These are phyloP conservation scores for Coprinopsis sp. DNA, from an alignment of 768 basidiomycete genomes.

Conservation along the genomic window DNA sequence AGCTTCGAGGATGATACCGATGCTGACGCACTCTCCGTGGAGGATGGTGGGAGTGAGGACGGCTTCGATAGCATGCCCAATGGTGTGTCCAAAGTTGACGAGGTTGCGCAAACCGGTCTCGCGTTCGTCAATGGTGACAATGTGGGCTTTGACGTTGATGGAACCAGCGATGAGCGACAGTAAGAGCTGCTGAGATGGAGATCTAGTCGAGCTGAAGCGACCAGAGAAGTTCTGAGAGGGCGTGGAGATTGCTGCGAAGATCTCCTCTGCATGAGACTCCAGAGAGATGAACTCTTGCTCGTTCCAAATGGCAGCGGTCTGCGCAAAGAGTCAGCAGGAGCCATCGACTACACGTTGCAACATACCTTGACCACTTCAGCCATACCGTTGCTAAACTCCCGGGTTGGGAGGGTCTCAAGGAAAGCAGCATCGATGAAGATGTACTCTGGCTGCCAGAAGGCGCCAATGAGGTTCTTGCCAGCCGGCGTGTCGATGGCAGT, in stretches of 20 bases:
- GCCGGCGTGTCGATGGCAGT: constrained; percentile 99
- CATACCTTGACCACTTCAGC: constrained; percentile 94
- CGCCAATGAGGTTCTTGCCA: constrained; percentile 97
- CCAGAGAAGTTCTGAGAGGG: constrained; percentile 57
- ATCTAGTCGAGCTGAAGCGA: constrained; percentile 60
- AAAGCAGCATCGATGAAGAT: constrained; percentile 98
- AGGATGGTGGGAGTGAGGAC: constrained; percentile 89
- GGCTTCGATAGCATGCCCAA: constrained; percentile 98
- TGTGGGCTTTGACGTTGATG: constrained; percentile 93
- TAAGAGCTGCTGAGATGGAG: constrained; percentile 73
- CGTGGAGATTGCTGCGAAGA: constrained; percentile 79
- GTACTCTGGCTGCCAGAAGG: constrained; percentile 97
- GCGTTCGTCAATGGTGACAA: constrained; percentile 94
- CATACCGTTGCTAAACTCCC: constrained; percentile 99
- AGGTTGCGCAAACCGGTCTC: constrained; percentile 97
- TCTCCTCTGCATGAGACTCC: constrained; percentile 81
- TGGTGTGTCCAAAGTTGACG: constrained; percentile 98
- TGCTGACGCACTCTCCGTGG: constrained; percentile 93
- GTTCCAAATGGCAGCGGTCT: constrained; percentile 99
- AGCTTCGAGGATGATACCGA: constrained; percentile 96
- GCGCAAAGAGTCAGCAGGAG: constrained; percentile 7
- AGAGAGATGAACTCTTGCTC: constrained; percentile 84
- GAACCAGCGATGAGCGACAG: constrained; percentile 90
- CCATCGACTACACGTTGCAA: neutral
- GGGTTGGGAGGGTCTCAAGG: constrained; percentile 84